phyloP scores from a whole-genome alignment of 1,284 basidiomycete species.

The Melampsora larici-populina region DNA sequence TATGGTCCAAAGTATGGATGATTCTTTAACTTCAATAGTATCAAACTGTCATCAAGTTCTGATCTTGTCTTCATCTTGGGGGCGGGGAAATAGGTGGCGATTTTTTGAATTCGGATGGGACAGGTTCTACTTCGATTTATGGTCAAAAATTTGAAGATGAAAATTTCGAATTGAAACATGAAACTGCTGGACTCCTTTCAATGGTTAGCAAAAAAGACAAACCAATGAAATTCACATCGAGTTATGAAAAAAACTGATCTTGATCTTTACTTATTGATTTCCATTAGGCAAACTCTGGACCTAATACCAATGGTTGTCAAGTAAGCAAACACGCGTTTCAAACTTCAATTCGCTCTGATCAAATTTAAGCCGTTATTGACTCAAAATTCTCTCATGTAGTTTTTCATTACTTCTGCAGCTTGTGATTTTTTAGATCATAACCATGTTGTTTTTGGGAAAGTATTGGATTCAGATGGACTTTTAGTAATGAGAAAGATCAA shows the following conservation, averaged over 20 bases:
- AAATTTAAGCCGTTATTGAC: slow-evolving; percentile 52
- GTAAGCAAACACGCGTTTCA: slow-evolving; percentile 54
- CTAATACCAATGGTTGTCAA: slow-evolving; percentile 88
- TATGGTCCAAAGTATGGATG: slow-evolving; percentile 48
- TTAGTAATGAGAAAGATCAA: slow-evolving; percentile 89
- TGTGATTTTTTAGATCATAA: slow-evolving; percentile 93
- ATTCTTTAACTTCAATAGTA: background rate
- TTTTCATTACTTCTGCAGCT: slow-evolving; percentile 92
- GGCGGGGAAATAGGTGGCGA: slow-evolving; percentile 53
- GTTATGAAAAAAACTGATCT: background rate
- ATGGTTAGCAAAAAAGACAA: slow-evolving; percentile 51
- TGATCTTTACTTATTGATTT: background rate
- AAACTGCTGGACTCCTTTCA: slow-evolving; percentile 55
- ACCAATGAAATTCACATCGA: background rate
- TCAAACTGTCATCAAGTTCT: too few relatives aligned
- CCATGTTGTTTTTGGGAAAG: slow-evolving; percentile 87
- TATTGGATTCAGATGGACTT: slow-evolving; percentile 70
- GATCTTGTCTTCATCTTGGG: background rate
- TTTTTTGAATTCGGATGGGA: slow-evolving; percentile 68
- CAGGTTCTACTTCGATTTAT: slow-evolving; percentile 88
- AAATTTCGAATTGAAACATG: slow-evolving; percentile 76
- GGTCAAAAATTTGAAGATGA: slow-evolving; percentile 91
- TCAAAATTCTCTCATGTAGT: slow-evolving; percentile 61
- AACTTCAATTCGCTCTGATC: background rate
- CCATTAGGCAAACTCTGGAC: slow-evolving; percentile 79